Base-by-base conservation (phyloP, 225 moss, liverwort and hornwort species). In the Physcomitrium patens region DNA sequence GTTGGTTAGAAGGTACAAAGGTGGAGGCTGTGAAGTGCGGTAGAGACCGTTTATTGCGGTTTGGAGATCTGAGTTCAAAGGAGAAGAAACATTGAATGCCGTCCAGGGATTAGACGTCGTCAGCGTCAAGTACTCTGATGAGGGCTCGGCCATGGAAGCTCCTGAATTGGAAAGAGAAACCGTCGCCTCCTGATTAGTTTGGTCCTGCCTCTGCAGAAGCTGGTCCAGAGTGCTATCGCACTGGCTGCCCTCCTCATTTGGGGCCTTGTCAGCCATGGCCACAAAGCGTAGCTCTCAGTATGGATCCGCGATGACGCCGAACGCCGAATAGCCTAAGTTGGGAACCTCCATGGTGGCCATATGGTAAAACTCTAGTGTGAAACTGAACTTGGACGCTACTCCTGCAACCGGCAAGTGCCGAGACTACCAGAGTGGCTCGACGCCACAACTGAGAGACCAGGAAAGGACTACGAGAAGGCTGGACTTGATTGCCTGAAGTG, bases 221-320 rank as follows among this genome's bases (percentile, higher is more conserved):
- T 87, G 84, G 75, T 87, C 84, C 72, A 85, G 77, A 67, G 61
- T 68, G 72, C 77, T 83, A n/a, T 84, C 86, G 27, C 72, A 15
- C 37, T 73, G 80, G 23, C 43, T 70, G 60, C 55, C 82, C 16
- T 76, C 76, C 56, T 81, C 76, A 45, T 23, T 74, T 24, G 77
- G 48, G 14, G 60, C 78, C 73, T 82, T 75, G 37, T 67, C 84
- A 80, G 87, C 87, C 87, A 85, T 85, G 69, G 84, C 87, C 77
- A 20, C 70, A 27, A 61, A 24, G 1, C 0, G n/a, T 7, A 8
- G 71, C 27, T 44, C 75, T 87, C 73, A 87, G 47, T 73, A 74
- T 26, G 87, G 87, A 77, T 81, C 84, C 60, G 70, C 71, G 57
- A 48, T 69, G 60, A 46, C 78, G 72, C 69, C 78, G 16, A 75